Evolutionary conservation across 2,329 filamentous ascomycete genomes (phyloP).

Genomic region (Fusarium sp.): DNA sequence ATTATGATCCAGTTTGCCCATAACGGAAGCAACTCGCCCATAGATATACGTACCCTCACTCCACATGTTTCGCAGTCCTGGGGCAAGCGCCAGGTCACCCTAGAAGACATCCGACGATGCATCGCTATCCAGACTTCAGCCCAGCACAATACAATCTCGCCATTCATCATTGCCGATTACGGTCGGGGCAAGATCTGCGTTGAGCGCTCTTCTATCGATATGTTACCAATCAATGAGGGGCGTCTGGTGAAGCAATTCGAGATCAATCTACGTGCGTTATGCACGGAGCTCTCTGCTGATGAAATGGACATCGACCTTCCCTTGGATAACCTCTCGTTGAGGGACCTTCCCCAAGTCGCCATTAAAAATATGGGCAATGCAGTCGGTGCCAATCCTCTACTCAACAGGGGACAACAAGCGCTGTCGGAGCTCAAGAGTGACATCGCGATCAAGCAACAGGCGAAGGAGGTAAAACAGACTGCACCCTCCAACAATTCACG

Average conservation of each 20-base stretch:
- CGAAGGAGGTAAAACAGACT: slow-evolving; percentile 52
- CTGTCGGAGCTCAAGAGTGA: slow-evolving; percentile 74
- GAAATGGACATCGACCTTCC: slow-evolving; percentile 42
- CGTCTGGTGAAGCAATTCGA: slow-evolving; percentile 64
- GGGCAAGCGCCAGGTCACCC: slow-evolving; percentile 74
- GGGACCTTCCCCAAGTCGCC: slow-evolving; percentile 51
- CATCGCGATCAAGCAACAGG: slow-evolving; percentile 62
- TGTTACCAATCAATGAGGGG: slow-evolving; percentile 58
- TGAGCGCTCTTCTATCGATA: slow-evolving; percentile 57
- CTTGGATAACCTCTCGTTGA: slow-evolving; percentile 59
- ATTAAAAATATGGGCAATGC: slow-evolving; percentile 46
- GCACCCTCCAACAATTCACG: slow-evolving; percentile 45
- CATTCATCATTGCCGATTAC: slow-evolving; percentile 60
- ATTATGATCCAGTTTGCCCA: slow-evolving; percentile 75
- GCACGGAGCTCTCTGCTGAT: slow-evolving; percentile 31
- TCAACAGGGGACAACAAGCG: slow-evolving; percentile 72
- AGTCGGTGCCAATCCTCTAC: slow-evolving; percentile 62
- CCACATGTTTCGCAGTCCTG: slow-evolving; percentile 73
- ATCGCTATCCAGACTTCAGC: slow-evolving; percentile 66
- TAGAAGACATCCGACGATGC: slow-evolving; percentile 72
- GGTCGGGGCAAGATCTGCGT: slow-evolving; percentile 66
- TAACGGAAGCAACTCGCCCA: slow-evolving; percentile 68
- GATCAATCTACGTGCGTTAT: slow-evolving; percentile 62
- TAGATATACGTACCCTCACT: slow-evolving; percentile 69
- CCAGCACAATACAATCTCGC: slow-evolving; percentile 46